Base-by-base conservation (phyloP, 345 rosid species). In the Aquilaria sinensis region DNA sequence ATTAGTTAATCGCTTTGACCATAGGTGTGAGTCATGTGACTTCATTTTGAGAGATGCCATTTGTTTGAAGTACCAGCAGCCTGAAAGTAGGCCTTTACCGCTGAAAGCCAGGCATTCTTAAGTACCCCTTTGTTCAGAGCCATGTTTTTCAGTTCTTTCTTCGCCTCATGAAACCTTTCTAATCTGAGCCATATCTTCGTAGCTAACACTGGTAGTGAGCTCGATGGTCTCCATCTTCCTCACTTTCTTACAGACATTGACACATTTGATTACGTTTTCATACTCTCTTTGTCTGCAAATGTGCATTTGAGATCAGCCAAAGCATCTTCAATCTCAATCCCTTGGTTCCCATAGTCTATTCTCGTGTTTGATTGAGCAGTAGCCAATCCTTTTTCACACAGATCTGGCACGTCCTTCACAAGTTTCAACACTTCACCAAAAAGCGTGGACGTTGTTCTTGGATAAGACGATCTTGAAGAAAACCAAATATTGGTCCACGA, bases 121-220 rank as follows among this genome's bases (percentile, higher is more conserved):
- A 97, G 99, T 75, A 94, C 77, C 34, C 83, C 95, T 66, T 90
- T 86, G 67, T 81, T 83, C 16, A 71, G 74, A 30, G 85, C 93
- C 99, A 94, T 83, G 47, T 87, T 81, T 74, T 83, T 86, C 70
- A 94, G 81, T 80, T 94, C 99, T 73, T 80, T 81, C 81, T 88
- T 96, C 58, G 99, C 99, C 72, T 90, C 97, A 34, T 57, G 75
- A 66, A 75, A 78, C 73, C 81, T 82, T 34, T 93, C 91, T 30
- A 94, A 72, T 13, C 99, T 96, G 61, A 94, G 70, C 97, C 91
- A 90, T 30, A 95, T 96, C 75, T 94, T 94, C 96, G 90, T 88
- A 31, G 99, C 97, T 75, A 94, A 49, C 57, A 94, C 97, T n/a
- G 99, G 96, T 63, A 94, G 75, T 51, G 91, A 52, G 97, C 85